phyloP scores from a whole-genome alignment of 495 filamentous ascomycete genomes.

The Aspergillus diversus region DNA sequence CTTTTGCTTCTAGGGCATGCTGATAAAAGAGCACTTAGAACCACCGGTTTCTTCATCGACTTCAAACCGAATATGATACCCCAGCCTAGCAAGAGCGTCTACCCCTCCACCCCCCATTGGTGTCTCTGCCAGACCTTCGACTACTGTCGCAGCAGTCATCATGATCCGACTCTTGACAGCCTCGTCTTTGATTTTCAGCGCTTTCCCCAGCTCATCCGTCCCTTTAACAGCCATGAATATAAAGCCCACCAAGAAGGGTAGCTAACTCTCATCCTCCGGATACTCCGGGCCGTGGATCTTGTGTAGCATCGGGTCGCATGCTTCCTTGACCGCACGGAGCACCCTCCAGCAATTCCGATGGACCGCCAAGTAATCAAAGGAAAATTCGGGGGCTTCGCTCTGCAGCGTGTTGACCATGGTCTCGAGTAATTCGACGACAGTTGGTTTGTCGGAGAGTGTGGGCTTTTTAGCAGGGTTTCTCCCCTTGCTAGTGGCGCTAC shows the following conservation, averaged over 20 bases:
- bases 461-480: too few relatives aligned
- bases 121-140: background rate
- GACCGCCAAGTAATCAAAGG: conserved; percentile 40
- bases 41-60: too few relatives aligned
- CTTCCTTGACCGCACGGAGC: conserved; percentile 34
- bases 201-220: conserved; percentile 5
- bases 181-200: background rate
- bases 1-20: too few relatives aligned
- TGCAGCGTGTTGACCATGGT: too few relatives aligned
- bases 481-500: too few relatives aligned
- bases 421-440: too few relatives aligned
- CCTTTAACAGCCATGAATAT: conserved; percentile 37
- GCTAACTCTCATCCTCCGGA: conserved; percentile 38
- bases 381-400: conserved; percentile 35
- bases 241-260: conserved; percentile 44
- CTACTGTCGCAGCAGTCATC: background rate
- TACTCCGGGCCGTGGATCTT: conserved; percentile 36
- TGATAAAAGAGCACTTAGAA: too few relatives aligned
- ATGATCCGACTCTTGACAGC: background rate
- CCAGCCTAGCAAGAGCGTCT: background rate
- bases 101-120: background rate
- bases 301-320: conserved; percentile 30
- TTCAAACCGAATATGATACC: too few relatives aligned
- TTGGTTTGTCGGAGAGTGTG: too few relatives aligned
- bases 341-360: conserved; percentile 42